Conservation (phyloP, 2,329 filamentous ascomycete genomes). For the Periconia digitata region DNA sequence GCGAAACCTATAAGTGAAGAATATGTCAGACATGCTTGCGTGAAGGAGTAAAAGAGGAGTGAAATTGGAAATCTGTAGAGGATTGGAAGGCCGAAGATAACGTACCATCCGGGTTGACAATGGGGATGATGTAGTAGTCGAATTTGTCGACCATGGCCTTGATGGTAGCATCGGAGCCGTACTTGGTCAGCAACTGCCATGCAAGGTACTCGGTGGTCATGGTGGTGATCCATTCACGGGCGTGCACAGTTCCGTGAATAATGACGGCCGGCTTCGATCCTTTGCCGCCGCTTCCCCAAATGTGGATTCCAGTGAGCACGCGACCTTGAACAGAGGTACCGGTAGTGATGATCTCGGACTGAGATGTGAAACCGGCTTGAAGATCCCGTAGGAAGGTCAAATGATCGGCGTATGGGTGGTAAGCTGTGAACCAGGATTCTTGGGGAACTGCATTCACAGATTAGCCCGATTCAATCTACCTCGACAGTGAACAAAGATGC, state of each 20-base stretch:
- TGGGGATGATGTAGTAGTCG: slow-evolving; percentile 37
- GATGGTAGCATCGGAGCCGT: slow-evolving; percentile 32
- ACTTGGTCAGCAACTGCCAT: slow-evolving; percentile 40
- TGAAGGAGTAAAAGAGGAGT: slow-evolving; percentile 13
- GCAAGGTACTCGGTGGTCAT: slow-evolving; percentile 35
- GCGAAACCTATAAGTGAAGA: slow-evolving; percentile 32
- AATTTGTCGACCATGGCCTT: slow-evolving; percentile 40
- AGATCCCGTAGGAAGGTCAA: slow-evolving; percentile 36
- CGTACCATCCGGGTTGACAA: slow-evolving; percentile 24
- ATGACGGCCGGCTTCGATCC: slow-evolving; percentile 40
- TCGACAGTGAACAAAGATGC: background rate
- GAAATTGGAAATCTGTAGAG: slow-evolving; percentile 5
- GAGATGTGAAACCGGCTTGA: slow-evolving; percentile 32
- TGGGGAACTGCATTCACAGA: slow-evolving; percentile 21
- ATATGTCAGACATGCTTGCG: background rate
- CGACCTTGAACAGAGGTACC: slow-evolving; percentile 38
- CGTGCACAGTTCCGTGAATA: slow-evolving; percentile 40
- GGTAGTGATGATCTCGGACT: slow-evolving; percentile 37
- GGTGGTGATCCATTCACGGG: slow-evolving; percentile 40
- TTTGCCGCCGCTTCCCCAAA: slow-evolving; percentile 41
- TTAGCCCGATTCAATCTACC: slow-evolving; percentile 2
- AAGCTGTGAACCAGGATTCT: slow-evolving; percentile 40
- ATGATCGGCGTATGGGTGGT: slow-evolving; percentile 40
- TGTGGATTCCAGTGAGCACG: slow-evolving; percentile 39
- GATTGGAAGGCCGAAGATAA: background rate